These are phyloP conservation scores for Suillus luteus DNA, from an alignment of 768 basidiomycete genomes.

Conservation along the genomic window DNA sequence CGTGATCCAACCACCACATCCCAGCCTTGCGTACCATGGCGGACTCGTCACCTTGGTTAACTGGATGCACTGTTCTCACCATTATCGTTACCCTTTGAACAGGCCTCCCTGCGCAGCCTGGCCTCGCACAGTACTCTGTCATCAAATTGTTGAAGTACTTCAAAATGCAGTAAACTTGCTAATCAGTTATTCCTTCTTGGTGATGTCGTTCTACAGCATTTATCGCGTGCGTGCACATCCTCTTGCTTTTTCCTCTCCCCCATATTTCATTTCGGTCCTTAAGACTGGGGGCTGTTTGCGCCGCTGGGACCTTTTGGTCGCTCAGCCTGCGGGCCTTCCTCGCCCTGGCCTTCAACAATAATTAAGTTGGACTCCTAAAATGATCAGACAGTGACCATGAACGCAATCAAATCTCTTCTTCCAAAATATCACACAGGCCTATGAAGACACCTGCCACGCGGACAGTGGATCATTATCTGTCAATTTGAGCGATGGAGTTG, in stretches of 20 bases:
- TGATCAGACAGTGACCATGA: too few relatives aligned
- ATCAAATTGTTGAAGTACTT: not conserved
- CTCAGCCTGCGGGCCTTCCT: too few relatives aligned
- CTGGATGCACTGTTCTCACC: slow-evolving; percentile 14
- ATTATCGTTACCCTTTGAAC: not conserved
- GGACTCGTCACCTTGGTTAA: slow-evolving; percentile 22
- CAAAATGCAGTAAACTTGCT: not conserved
- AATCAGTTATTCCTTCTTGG: not conserved
- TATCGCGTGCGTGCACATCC: not conserved
- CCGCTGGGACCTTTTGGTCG: not conserved
- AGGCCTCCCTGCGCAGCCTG: too few relatives aligned
- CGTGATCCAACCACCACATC: too few relatives aligned
- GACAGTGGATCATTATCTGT: too few relatives aligned
- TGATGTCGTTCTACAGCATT: not conserved
- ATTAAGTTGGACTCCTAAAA: too few relatives aligned
- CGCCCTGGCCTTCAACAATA: too few relatives aligned
- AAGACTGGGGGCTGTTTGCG: not conserved
- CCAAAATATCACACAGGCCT: too few relatives aligned
- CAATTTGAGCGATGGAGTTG: too few relatives aligned
- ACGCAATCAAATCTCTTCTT: too few relatives aligned
- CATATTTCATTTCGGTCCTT: not conserved
- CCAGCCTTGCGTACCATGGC: not conserved
- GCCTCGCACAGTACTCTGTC: not conserved
- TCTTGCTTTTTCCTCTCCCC: not conserved
- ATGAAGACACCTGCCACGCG: too few relatives aligned